Evolutionary conservation across 202 grass and related monocot genomes (phyloP).

Genomic region (Panicum virgatum): DNA sequence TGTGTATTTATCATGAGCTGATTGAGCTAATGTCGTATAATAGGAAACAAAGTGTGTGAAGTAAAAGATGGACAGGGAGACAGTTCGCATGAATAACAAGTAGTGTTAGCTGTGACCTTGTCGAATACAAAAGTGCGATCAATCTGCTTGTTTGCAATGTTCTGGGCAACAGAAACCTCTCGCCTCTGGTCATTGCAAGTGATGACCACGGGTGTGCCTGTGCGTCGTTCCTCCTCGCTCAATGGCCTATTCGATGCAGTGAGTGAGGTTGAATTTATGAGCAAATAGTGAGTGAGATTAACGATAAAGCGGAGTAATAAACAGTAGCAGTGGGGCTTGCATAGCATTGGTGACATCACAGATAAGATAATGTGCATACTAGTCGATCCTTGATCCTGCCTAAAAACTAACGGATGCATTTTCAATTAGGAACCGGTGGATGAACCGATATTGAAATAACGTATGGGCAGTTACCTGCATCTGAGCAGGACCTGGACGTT

Average conservation of each 20-base stretch:
- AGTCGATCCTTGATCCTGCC: background rate
- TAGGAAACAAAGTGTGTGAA: background rate
- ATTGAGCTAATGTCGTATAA: background rate
- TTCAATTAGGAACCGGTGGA: background rate
- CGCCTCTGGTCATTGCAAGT: conserved; percentile 63
- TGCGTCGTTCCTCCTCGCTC: conserved; percentile 58
- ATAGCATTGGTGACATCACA: background rate
- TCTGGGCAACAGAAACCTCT: conserved; percentile 65
- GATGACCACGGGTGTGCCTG: conserved; percentile 57
- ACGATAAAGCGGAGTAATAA: background rate
- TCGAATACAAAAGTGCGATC: conserved; percentile 76
- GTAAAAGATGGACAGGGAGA: background rate
- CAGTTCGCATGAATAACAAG: background rate
- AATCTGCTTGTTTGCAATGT: conserved; percentile 71
- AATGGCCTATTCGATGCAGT: conserved; percentile 43
- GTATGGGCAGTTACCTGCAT: conserved; percentile 55
- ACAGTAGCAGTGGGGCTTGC: background rate
- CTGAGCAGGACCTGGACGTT: conserved; percentile 82
- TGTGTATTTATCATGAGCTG: conserved; percentile 18
- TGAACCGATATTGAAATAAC: background rate
- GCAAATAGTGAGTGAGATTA: background rate
- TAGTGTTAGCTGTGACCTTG: conserved; percentile 41
- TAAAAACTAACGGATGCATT: background rate
- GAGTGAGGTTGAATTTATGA: background rate
- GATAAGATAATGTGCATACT: background rate